Evolutionary conservation across 208 protist genomes (phyloP).

Genomic region (Leishmania turanica): DNA sequence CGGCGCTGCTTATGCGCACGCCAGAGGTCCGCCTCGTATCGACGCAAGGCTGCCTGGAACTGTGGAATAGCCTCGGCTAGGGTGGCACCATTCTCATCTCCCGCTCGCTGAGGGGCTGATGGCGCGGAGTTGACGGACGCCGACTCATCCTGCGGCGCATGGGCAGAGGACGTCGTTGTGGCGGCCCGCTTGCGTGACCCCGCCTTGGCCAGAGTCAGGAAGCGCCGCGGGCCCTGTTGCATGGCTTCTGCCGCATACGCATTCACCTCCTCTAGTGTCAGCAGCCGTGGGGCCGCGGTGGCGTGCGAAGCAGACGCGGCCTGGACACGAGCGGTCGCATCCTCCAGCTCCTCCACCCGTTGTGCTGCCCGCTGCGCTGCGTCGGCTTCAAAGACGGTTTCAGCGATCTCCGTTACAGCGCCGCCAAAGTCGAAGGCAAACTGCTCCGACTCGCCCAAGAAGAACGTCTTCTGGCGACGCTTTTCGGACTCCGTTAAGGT

Average conservation of each 20-base stretch:
- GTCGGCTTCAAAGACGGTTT: constrained; percentile 11
- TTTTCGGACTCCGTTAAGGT: constrained; percentile 20
- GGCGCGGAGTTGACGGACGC: constrained; percentile 1
- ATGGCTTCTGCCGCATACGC: constrained; percentile 22
- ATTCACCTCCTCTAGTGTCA: constrained; percentile 35
- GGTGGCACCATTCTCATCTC: constrained; percentile 18
- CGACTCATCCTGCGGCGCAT: not conserved
- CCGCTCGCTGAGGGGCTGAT: not conserved
- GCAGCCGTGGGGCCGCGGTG: constrained; percentile 4
- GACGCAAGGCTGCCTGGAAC: constrained; percentile 59
- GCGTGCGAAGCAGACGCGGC: constrained; percentile 3
- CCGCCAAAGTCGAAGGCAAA: constrained; percentile 88
- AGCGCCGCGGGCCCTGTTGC: constrained; percentile 10
- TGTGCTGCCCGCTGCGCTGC: constrained; percentile 17
- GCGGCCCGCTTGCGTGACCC: constrained; percentile 6
- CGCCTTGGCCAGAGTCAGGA: constrained; percentile 19
- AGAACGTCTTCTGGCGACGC: constrained; percentile 49
- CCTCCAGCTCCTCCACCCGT: constrained; percentile 24
- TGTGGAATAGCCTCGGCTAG: constrained; percentile 45
- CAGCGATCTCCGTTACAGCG: constrained; percentile 16
- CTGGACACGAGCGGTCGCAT: constrained; percentile 20
- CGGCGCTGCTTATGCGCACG: constrained; percentile 30
- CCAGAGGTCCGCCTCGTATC: constrained; percentile 73
- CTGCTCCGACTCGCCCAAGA: constrained; percentile 72
- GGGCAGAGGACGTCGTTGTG: not conserved